These are phyloP conservation scores for Sporothrix mexicana DNA, from an alignment of 2,329 filamentous ascomycete species.

Conservation along the genomic window DNA sequence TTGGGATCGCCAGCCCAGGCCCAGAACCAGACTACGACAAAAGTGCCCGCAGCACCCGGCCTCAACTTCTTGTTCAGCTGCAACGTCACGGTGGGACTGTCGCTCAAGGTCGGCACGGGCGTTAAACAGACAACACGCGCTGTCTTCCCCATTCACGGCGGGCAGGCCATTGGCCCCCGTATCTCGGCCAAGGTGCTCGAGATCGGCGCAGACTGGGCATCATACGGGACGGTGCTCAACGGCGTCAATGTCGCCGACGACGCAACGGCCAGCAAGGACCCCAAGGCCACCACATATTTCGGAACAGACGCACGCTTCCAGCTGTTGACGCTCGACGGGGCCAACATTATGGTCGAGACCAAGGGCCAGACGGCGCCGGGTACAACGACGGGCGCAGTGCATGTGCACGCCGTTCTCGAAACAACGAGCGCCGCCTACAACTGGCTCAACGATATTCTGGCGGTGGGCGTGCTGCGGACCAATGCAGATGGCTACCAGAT, in stretches of 20 bases:
- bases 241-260: constrained; percentile 2
- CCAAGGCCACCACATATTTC: constrained; percentile 40
- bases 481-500: constrained; percentile 38
- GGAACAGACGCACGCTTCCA: constrained; percentile 45
- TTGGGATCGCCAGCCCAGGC: not conserved
- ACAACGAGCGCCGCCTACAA: constrained; percentile 42
- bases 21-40: not conserved
- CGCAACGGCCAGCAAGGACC: constrained; percentile 40
- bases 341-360: constrained; percentile 44
- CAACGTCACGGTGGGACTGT: constrained; percentile 37
- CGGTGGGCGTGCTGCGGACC: constrained; percentile 41
- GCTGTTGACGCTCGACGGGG: constrained; percentile 43
- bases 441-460: constrained; percentile 45
- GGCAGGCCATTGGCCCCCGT: constrained; percentile 41
- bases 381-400: constrained; percentile 36
- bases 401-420: constrained; percentile 41
- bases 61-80: constrained; percentile 43
- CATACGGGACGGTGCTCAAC: not conserved
- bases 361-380: constrained; percentile 41
- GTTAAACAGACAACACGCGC: constrained; percentile 39
- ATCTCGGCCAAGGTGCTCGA: constrained; percentile 37
- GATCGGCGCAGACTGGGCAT: constrained; percentile 25
- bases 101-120: constrained; percentile 40
- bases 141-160: constrained; percentile 43
- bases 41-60: constrained; percentile 35